phyloP scores from a whole-genome alignment of 768 basidiomycete species.

The Amanita exitialis region DNA sequence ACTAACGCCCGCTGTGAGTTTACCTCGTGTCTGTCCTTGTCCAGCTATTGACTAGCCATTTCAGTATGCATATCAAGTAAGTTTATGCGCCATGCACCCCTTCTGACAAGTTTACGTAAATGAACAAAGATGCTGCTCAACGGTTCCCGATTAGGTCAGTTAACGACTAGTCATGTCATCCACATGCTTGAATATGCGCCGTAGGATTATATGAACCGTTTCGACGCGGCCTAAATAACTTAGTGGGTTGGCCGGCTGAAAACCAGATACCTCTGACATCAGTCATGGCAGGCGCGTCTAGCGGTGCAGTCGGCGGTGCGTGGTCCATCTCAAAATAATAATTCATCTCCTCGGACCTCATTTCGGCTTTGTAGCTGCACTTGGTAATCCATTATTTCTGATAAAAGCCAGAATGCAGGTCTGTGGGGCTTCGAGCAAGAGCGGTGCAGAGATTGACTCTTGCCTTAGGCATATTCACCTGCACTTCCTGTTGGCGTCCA shows the following conservation, averaged over 20 bases:
- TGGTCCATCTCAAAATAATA: slow-evolving; percentile 1
- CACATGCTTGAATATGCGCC: not conserved
- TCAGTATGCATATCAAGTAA: slow-evolving; percentile 88
- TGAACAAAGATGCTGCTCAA: slow-evolving; percentile 72
- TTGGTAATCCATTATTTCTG: slow-evolving; percentile 89
- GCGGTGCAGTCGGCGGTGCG: slow-evolving; percentile 85
- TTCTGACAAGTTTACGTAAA: slow-evolving; percentile 4
- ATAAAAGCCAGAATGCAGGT: slow-evolving; percentile 98
- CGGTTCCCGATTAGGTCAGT: slow-evolving; percentile 75
- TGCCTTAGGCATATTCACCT: slow-evolving; percentile 79
- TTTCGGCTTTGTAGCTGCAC: slow-evolving; percentile 33
- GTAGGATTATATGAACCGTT: slow-evolving; percentile 95
- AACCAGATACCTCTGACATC: slow-evolving; percentile 72
- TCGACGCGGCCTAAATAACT: slow-evolving; percentile 55
- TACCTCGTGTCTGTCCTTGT: not conserved
- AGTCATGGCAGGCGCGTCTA: slow-evolving; percentile 77
- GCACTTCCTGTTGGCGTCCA: slow-evolving; percentile 91
- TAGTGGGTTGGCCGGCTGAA: slow-evolving; percentile 51
- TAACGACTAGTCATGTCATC: not conserved
- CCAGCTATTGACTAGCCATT: not conserved
- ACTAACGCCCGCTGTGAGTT: slow-evolving; percentile 74
- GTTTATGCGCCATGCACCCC: slow-evolving; percentile 14
- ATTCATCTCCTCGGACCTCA: not conserved
- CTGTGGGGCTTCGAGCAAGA: slow-evolving; percentile 5
- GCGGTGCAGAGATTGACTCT: not conserved